Percentiles rank a stretch among this genome's conserved stretches.
These are phyloP conservation scores for Debaryomyces hansenii DNA, from an alignment of 805 yeast species.

Conservation along the genomic window DNA sequence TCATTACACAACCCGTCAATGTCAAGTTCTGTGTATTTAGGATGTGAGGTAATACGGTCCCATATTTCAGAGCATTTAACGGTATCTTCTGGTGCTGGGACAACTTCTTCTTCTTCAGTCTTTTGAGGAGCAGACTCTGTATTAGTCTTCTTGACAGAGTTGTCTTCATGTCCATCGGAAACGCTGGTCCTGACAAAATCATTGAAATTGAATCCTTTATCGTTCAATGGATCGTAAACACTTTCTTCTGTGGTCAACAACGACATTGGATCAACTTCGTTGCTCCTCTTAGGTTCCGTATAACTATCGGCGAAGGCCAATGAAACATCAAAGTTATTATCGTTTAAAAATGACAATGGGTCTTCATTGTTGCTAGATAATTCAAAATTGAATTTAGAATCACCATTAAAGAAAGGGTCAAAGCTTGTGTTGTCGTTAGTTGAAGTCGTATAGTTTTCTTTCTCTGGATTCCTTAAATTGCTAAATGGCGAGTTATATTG, in stretches of 20 bases:
- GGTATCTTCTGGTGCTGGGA: conserved; percentile 65
- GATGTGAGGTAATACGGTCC: conserved; percentile 95
- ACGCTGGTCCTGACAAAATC: conserved; percentile 35
- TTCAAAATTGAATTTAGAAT: conserved; percentile 10
- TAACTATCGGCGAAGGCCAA: conserved; percentile 44
- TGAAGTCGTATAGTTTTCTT: conserved; percentile 3
- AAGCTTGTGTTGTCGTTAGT: conserved; percentile 11
- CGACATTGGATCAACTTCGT: conserved; percentile 37
- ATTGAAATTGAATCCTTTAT: conserved; percentile 35
- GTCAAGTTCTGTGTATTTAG: conserved; percentile 88
- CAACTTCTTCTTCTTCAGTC: conserved; percentile 44
- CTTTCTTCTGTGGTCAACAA: conserved; percentile 56
- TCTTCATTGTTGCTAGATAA: conserved; percentile 24
- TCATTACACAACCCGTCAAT: conserved; percentile 92
- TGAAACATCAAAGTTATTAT: conserved; percentile 52
- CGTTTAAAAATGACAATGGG: conserved; percentile 49
- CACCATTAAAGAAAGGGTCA: conserved; percentile 17
- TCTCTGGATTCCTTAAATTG: conserved; percentile 17
- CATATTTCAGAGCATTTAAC: conserved; percentile 85
- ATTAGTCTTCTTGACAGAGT: conserved; percentile 1
- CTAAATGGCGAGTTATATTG: conserved; percentile 20
- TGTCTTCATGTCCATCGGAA: conserved; percentile 20
- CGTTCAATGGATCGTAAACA: conserved; percentile 52
- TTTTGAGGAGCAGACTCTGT: conserved; percentile 18
- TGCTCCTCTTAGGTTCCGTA: conserved; percentile 11